Conservation (phyloP, 768 basidiomycete species). For the Favolaschia claudopus region DNA sequence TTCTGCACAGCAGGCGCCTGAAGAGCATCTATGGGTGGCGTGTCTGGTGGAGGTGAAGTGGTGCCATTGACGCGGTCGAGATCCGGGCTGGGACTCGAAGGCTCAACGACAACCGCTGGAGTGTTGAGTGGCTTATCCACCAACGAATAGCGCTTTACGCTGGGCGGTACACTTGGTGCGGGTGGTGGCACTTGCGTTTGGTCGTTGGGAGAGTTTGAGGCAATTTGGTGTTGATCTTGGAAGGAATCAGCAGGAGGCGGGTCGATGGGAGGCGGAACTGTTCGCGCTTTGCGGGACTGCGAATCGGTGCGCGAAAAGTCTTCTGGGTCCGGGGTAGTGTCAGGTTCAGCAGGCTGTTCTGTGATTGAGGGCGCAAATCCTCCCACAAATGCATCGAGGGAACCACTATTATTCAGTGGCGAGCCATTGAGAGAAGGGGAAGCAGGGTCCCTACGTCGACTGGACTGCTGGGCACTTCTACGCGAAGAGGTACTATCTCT, state of each 20-base stretch:
- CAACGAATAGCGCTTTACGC: slow-evolving; percentile 81
- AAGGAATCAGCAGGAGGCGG: slow-evolving; percentile 21
- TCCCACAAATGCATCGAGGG: slow-evolving; percentile 52
- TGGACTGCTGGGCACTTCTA: slow-evolving; percentile 51
- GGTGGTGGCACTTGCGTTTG: slow-evolving; percentile 36
- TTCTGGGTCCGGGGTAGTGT: slow-evolving; percentile 6
- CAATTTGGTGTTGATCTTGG: slow-evolving; percentile 22
- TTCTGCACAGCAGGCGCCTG: slow-evolving; percentile 73
- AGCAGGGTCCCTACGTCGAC: slow-evolving; percentile 43
- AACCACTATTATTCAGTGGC: slow-evolving; percentile 16
- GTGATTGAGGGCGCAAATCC: slow-evolving; percentile 52
- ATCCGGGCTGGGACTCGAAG: slow-evolving; percentile 51
- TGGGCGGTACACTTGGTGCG: slow-evolving; percentile 61
- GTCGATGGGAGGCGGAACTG: slow-evolving; percentile 24
- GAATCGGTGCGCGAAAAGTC: slow-evolving; percentile 3
- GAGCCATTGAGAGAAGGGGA: slow-evolving; percentile 31
- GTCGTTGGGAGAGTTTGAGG: slow-evolving; percentile 30
- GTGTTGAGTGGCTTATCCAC: slow-evolving; percentile 73
- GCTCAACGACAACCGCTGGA: slow-evolving; percentile 59
- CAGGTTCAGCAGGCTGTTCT: slow-evolving; percentile 25
- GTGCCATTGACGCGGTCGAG: slow-evolving; percentile 38
- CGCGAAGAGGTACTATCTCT: slow-evolving; percentile 47
- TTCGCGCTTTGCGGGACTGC: slow-evolving; percentile 14
- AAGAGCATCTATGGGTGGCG: slow-evolving; percentile 48
- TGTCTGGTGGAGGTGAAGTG: slow-evolving; percentile 41